Conservation (phyloP, 305 asterid species). For the Fraxinus albicans region DNA sequence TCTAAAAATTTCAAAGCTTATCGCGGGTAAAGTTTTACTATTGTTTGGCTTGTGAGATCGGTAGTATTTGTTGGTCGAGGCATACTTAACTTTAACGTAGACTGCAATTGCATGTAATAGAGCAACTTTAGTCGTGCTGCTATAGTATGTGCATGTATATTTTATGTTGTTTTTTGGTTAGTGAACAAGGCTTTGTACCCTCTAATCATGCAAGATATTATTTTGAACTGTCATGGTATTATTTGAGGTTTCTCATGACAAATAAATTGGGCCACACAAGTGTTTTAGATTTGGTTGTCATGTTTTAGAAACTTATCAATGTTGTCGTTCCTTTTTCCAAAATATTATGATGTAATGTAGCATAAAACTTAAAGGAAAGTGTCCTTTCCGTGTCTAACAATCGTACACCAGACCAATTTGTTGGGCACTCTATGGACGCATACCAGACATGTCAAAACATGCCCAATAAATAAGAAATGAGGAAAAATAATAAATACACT, state of each 20-base stretch:
- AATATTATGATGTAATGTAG: background rate
- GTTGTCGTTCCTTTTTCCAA: background rate
- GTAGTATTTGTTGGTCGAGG: background rate
- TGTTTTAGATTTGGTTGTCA: background rate
- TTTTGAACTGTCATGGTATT: background rate
- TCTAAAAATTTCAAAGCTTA: background rate
- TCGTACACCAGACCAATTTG: background rate
- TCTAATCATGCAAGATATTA: background rate
- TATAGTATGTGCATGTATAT: background rate
- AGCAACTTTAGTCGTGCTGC: background rate
- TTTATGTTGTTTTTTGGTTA: background rate
- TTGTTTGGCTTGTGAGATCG: background rate
- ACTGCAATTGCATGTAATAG: background rate
- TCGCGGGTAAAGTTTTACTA: background rate
- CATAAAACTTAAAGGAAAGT: background rate
- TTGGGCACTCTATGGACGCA: background rate
- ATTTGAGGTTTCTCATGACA: background rate
- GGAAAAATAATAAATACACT: background rate
- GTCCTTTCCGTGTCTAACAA: background rate
- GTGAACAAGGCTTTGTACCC: background rate
- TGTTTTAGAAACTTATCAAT: background rate
- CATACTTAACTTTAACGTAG: background rate
- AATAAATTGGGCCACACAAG: background rate
- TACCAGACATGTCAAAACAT: background rate
- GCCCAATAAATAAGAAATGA: background rate